Percentiles rank a stretch among this genome's conserved stretches.
These are phyloP conservation scores for Aspergillus egyptiacus DNA, from an alignment of 495 filamentous ascomycete species.

Conservation along the genomic window DNA sequence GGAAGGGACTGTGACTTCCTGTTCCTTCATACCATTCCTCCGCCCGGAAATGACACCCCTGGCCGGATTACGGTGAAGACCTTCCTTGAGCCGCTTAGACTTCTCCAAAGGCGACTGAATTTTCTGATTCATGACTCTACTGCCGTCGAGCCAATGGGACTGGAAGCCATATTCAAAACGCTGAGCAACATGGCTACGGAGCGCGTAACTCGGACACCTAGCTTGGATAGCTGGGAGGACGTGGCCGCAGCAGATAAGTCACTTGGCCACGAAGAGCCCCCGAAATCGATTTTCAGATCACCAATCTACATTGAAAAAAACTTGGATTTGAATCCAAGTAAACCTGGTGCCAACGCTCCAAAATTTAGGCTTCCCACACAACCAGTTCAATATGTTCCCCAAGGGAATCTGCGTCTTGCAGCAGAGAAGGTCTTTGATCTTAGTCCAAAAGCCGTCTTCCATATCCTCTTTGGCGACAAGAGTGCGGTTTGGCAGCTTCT, in stretches of 20 bases:
- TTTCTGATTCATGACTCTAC: constrained; percentile 73
- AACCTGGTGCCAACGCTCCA: constrained; percentile 43
- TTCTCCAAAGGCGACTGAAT: constrained; percentile 78
- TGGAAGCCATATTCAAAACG: constrained; percentile 60
- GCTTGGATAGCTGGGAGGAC: constrained; percentile 92
- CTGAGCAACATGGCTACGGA: constrained; percentile 65
- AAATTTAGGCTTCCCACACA: constrained; percentile 83
- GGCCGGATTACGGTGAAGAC: constrained; percentile 79
- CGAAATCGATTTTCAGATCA: constrained; percentile 50
- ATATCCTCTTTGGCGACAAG: constrained; percentile 92
- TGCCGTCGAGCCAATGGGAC: constrained; percentile 52
- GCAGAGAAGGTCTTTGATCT: constrained; percentile 78
- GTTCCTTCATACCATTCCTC: constrained; percentile 72
- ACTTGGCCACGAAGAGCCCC: constrained; percentile 22
- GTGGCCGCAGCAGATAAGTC: constrained; percentile 55
- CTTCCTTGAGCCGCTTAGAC: constrained; percentile 78
- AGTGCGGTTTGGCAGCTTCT: constrained; percentile 89
- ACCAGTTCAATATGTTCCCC: constrained; percentile 75
- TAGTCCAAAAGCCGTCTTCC: constrained; percentile 88
- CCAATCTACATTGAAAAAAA: constrained; percentile 59
- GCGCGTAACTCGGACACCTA: constrained; percentile 56
- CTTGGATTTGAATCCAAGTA: constrained; percentile 45
- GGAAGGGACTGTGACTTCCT: constrained; percentile 91
- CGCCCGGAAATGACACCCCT: constrained; percentile 53
- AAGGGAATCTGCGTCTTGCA: constrained; percentile 63